Evolutionary conservation across 78 protist species (phyloP).

Genomic region (Dictyostelium citrinum): DNA sequence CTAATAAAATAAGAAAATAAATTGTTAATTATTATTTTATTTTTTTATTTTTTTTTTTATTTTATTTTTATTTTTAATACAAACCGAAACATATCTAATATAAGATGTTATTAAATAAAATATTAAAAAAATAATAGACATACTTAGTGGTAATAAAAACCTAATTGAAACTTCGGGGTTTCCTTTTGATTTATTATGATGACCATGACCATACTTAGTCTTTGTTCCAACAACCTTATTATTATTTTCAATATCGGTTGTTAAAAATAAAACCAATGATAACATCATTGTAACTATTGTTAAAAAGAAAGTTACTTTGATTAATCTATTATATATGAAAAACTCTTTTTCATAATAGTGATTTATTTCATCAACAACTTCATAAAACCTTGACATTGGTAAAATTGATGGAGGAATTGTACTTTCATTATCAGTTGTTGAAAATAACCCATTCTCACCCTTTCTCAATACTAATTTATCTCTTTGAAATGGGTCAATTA

Average conservation of each 20-base stretch:
- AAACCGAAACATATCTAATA: not conserved
- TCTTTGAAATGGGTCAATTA: not conserved
- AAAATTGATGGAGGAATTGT: not conserved
- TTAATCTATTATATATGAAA: not conserved
- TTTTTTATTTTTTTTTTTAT: not conserved
- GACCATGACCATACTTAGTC: not conserved
- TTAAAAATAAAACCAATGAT: not conserved
- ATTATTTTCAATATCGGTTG: too few species aligned
- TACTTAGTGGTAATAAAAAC: not conserved
- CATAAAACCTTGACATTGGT: not conserved
- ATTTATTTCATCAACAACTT: not conserved
- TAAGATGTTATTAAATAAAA: not conserved
- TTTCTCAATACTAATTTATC: not conserved
- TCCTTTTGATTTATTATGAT: not conserved
- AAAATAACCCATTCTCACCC: not conserved
- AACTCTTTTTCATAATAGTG: not conserved
- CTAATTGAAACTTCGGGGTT: not conserved
- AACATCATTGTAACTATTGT: not conserved
- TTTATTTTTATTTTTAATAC: not conserved
- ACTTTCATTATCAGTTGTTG: not conserved
- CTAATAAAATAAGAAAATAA: not conserved
- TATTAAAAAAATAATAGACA: not conserved
- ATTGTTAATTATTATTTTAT: not conserved
- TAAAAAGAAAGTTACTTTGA: not conserved
- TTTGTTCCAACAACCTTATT: not conserved